Evolutionary conservation across 2,329 filamentous ascomycete species (phyloP).

Genomic region (Akanthomyces dipterigenus): DNA sequence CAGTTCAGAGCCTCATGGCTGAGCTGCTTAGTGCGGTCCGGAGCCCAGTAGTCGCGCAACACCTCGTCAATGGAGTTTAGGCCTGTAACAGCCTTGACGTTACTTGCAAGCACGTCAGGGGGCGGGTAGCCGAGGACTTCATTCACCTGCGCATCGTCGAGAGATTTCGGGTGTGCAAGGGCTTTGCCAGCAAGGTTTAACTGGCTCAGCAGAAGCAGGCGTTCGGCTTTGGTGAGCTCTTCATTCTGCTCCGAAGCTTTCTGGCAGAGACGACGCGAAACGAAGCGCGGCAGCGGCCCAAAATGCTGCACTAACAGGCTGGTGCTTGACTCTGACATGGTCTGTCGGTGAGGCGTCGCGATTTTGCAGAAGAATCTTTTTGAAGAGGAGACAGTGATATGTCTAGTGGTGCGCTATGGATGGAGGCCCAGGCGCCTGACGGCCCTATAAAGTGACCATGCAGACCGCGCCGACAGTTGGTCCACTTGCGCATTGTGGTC

Average conservation of each 20-base stretch:
- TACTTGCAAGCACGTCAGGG: background rate
- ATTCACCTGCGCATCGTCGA: background rate
- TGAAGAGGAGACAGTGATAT: too few relatives aligned
- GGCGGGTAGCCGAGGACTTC: background rate
- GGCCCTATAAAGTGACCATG: too few relatives aligned
- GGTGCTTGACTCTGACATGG: too few relatives aligned
- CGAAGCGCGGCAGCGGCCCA: too few relatives aligned
- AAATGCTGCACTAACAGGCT: too few relatives aligned
- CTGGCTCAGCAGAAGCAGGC: background rate
- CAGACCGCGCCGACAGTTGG: too few relatives aligned
- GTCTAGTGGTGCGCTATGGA: too few relatives aligned
- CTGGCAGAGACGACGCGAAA: background rate
- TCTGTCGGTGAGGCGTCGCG: too few relatives aligned
- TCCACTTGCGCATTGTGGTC: too few relatives aligned
- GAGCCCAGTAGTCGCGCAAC: background rate
- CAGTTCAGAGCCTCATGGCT: background rate
- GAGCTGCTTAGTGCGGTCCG: background rate
- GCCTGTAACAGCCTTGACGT: background rate
- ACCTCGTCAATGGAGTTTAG: background rate
- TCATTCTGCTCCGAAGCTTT: background rate
- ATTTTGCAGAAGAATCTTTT: too few relatives aligned
- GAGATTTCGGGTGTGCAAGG: background rate
- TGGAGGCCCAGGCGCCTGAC: too few relatives aligned
- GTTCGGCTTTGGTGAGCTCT: background rate
- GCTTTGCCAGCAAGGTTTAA: background rate